Conservation (phyloP, 306 rosid species). For the Dicorynia guianensis region DNA sequence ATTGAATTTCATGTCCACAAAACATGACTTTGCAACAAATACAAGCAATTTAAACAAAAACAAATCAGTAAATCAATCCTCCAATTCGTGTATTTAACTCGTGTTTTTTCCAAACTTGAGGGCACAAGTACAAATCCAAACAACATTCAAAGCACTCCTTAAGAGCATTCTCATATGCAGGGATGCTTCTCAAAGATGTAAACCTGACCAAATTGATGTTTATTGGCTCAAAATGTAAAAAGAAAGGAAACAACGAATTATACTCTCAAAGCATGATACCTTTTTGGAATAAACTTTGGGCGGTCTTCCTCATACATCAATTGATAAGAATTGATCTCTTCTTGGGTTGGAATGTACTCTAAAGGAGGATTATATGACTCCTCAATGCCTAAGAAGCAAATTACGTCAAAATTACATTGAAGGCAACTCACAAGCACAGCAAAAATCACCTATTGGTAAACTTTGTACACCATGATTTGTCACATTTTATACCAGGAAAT, state of each 20-base stretch:
- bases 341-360: constrained; percentile 94
- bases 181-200: constrained; percentile 82
- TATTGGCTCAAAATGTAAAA: constrained; percentile 35
- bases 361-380: constrained; percentile 94
- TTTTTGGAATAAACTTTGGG: constrained; percentile 85
- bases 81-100: constrained; percentile 46
- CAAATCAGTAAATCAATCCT: constrained; percentile 18
- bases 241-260: constrained; percentile 3
- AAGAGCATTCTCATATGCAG: constrained; percentile 86
- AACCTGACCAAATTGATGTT: constrained; percentile 56
- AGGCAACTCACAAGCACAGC: constrained; percentile 23
- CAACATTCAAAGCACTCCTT: constrained; percentile 85
- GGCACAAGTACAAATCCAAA: constrained; percentile 89
- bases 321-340: constrained; percentile 85
- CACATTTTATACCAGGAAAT: constrained; percentile 70
- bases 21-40: constrained; percentile 13
- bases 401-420: constrained; percentile 5
- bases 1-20: background rate
- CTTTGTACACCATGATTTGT: constrained; percentile 24
- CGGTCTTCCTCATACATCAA: constrained; percentile 91
- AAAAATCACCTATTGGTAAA: constrained; percentile 1
- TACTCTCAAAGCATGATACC: constrained; percentile 52
- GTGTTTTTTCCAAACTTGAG: constrained; percentile 85
- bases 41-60: background rate
- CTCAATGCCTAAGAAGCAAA: constrained; percentile 70